These are phyloP conservation scores for Yarrowia sp. DNA, from an alignment of 805 yeast genomes.

Conservation along the genomic window DNA sequence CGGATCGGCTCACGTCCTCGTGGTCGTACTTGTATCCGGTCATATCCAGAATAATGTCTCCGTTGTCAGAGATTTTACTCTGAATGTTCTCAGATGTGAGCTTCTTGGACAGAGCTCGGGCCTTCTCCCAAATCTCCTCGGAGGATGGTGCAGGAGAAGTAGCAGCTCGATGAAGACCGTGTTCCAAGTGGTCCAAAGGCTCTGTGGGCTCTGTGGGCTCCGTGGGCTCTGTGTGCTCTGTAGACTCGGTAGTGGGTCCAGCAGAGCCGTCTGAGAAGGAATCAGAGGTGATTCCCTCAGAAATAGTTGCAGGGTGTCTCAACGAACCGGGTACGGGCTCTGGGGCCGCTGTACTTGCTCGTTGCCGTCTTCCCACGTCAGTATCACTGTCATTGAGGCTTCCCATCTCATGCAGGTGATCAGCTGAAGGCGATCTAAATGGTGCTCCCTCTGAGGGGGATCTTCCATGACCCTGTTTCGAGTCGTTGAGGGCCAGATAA, in stretches of 20 bases:
- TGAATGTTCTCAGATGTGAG: conserved; percentile 77
- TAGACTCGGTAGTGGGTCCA: background rate
- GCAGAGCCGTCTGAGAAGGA: conserved; percentile 18
- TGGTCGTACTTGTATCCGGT: conserved; percentile 93
- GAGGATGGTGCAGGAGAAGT: conserved; percentile 40
- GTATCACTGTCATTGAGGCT: background rate
- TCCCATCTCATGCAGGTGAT: conserved; percentile 15
- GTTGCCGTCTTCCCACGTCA: conserved; percentile 1
- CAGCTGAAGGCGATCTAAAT: conserved; percentile 27
- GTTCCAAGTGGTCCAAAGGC: conserved; percentile 2
- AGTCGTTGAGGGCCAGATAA: conserved; percentile 29
- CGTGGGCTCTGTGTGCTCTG: too few species aligned
- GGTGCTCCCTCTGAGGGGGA: conserved; percentile 23
- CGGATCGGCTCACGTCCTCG: conserved; percentile 76
- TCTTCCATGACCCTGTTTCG: conserved; percentile 15
- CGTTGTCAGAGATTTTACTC: conserved; percentile 83
- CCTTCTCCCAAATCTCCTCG: conserved; percentile 61
- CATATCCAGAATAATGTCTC: conserved; percentile 89
- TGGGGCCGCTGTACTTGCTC: conserved; percentile 27
- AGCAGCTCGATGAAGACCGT: conserved; percentile 3
- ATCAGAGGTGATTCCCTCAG: conserved; percentile 4
- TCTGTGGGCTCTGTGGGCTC: conserved; percentile 24
- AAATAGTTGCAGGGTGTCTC: conserved; percentile 16
- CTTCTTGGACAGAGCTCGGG: conserved; percentile 67
- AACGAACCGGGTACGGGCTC: conserved; percentile 20